Base-by-base conservation (phyloP, 2,329 filamentous ascomycete species). In the Xylariaceae sp. region DNA sequence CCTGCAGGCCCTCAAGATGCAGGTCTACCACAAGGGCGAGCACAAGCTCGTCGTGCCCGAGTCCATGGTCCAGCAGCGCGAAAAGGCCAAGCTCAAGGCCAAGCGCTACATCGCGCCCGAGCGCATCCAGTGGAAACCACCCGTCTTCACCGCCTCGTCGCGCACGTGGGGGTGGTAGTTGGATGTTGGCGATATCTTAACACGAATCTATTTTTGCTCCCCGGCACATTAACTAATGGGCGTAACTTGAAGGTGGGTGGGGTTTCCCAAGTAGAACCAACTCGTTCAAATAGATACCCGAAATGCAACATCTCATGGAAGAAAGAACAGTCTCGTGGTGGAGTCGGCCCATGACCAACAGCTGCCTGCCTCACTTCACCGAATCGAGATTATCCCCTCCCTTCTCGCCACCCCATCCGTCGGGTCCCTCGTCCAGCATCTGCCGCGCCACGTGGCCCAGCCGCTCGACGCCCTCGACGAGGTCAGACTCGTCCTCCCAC, bases 1-100 rank as follows among this genome's bases (percentile, higher is more conserved):
- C 0, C 63, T 98, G 32, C 88, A 95, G 56, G 89, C 89, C 36
- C 68, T 95, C 40, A 92, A 90, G 56, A 94, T 98, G 85, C 76
- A 96, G 55, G 76, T 92, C 29, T 96, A 96, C 56, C 87, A 89
- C 50, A 94, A 94, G 68, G 89, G 89, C 45, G 89, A 94, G 54
- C 92, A 96, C 68, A 90, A 96, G 57, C 85, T 98, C 47, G 87
- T 96, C 16, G 70, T 98, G 19, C 89, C 90, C 0, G 83, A 92
- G 43, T 80, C 85, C 39, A 73, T 94, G 32, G 70, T 95, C 37
- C 73, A 82, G 56, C 77, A 85, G 51, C 73, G 83, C 44, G 83
- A 88, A 47, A 93, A 87, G 62, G 77, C 84, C 45, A 88, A 83
- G 61, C 56, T 75, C 33, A 95, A 93, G 61, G 77, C 80, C 38